Percentiles rank a stretch among this genome's conserved stretches.
These are phyloP conservation scores for Claviceps sp. DNA, from an alignment of 2,329 filamentous ascomycete genomes.

Conservation along the genomic window DNA sequence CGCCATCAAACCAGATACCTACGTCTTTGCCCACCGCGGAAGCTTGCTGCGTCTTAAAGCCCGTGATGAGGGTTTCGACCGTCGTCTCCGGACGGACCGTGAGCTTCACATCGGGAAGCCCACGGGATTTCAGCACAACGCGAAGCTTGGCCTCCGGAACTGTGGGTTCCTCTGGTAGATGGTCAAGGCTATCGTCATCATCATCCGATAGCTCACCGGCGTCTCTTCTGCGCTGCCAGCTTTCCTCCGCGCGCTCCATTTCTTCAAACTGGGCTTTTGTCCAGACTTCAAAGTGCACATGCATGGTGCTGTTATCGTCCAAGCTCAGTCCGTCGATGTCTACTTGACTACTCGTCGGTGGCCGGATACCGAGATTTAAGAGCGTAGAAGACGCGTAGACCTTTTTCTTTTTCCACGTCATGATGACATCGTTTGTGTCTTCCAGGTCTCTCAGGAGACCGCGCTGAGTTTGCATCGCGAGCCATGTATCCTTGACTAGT, in stretches of 20 bases:
- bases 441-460: constrained; percentile 22
- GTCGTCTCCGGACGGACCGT: constrained; percentile 41
- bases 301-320: constrained; percentile 31
- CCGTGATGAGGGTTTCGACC: constrained; percentile 47
- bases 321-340: constrained; percentile 25
- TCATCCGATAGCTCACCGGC: constrained; percentile 26
- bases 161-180: constrained; percentile 11
- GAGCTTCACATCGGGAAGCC: constrained; percentile 35
- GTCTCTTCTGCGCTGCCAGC: constrained; percentile 25
- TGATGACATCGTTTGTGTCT: constrained; percentile 44
- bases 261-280: constrained; percentile 47
- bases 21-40: constrained; percentile 40
- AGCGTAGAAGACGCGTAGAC: constrained; percentile 68
- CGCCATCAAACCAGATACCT: constrained; percentile 62
- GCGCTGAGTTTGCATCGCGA: constrained; percentile 40
- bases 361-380: constrained; percentile 47
- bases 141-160: constrained; percentile 26
- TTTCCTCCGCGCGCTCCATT: constrained; percentile 35
- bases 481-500: constrained; percentile 57
- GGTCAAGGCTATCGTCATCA: constrained; percentile 15
- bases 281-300: constrained; percentile 66
- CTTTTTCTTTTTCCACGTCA: constrained; percentile 65
- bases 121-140: constrained; percentile 40
- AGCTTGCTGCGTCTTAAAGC: constrained; percentile 42
- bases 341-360: constrained; percentile 27